Evolutionary conservation across 768 basidiomycete genomes (phyloP), one percentile per base, ranked within the genome.

Genomic region (Candolleomyces aberdarensis): DNA sequence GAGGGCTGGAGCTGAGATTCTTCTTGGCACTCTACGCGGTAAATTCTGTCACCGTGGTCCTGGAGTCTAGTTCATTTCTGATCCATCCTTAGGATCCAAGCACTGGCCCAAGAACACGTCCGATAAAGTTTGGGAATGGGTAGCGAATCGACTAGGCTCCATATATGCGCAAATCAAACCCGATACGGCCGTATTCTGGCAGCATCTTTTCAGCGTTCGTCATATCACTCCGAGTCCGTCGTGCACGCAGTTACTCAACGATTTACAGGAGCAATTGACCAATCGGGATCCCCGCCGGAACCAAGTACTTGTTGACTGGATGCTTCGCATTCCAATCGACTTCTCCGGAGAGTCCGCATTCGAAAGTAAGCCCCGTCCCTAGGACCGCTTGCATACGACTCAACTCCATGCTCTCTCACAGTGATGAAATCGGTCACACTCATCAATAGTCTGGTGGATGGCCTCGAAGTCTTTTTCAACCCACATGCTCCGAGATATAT

Each of bases 311-410:
- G 79, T 94, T 19, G 82, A 91, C 63, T 96, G 91, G 85, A 85
- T 94, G 59, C 68, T 90, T 36, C 77, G 83, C 19, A 78, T 94
- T 3, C 88, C 90, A 1, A 76, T 94, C 5, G 94, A 97, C 64
- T 92, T 96, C 71, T 82, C 84, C 40, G 84, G 87, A 50, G 91
- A 92, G 64, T 96, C 93, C 31, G 91, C 92, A 2, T 97, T 97
- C 71, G 83, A 88, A 64, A 88, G 93, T 91, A 75, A 69, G 85
- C 77, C 43, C 14, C 56, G 41, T 50, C 40, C 40, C 31, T 59
- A 59, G 41, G 56, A 46, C 36, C n/a, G 5, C 3, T 59, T 43
- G 48, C 31, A 50, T 31, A 15, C 5, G 10, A 36, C 50, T 14
- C 15, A 52, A 43, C 53, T 57, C 52, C 47, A 53, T 62, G 48